Evolutionary conservation across 2,329 filamentous ascomycete species (phyloP).

Genomic region (Dryadomyces quercivorus): DNA sequence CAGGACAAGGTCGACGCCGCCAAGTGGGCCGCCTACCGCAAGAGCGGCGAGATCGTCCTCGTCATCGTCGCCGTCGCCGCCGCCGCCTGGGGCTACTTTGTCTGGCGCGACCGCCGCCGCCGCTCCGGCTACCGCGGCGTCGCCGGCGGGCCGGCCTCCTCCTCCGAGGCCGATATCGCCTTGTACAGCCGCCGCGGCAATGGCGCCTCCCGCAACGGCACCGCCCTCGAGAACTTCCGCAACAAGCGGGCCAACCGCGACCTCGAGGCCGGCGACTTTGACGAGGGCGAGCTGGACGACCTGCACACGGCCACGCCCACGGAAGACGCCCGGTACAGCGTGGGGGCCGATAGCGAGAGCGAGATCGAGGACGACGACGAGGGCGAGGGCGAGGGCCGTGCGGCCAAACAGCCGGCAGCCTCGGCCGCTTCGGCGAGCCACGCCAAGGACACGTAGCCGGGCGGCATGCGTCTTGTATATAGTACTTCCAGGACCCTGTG

Average conservation of each 20-base stretch:
- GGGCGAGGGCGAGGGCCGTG: neutral
- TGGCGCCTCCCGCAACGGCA: slow-evolving; percentile 14
- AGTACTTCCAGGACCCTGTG: no score
- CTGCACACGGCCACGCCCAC: slow-evolving; percentile 39
- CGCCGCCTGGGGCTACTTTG: slow-evolving; percentile 58
- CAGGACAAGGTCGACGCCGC: slow-evolving; percentile 67
- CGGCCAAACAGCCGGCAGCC: neutral
- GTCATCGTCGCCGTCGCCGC: slow-evolving; percentile 69
- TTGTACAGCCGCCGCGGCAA: slow-evolving; percentile 12
- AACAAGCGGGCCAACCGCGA: slow-evolving; percentile 33
- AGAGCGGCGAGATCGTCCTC: slow-evolving; percentile 75
- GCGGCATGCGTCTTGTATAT: no score
- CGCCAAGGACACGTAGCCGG: neutral
- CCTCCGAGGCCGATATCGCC: slow-evolving; percentile 11
- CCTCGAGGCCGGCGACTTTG: slow-evolving; percentile 52
- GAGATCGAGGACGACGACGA: slow-evolving; percentile 31
- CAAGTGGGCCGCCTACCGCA: slow-evolving; percentile 79
- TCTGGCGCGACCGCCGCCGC: slow-evolving; percentile 50
- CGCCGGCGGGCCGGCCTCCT: slow-evolving; percentile 23
- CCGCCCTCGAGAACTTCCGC: slow-evolving; percentile 33
- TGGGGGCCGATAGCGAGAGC: slow-evolving; percentile 49
- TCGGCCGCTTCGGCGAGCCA: neutral
- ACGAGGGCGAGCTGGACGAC: slow-evolving; percentile 53
- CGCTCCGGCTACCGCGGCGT: slow-evolving; percentile 38
- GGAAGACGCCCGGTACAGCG: slow-evolving; percentile 38